Evolutionary conservation across 495 filamentous ascomycete species (phyloP), one percentile per base, ranked within the genome.

Genomic region (Neurospora sp.): DNA sequence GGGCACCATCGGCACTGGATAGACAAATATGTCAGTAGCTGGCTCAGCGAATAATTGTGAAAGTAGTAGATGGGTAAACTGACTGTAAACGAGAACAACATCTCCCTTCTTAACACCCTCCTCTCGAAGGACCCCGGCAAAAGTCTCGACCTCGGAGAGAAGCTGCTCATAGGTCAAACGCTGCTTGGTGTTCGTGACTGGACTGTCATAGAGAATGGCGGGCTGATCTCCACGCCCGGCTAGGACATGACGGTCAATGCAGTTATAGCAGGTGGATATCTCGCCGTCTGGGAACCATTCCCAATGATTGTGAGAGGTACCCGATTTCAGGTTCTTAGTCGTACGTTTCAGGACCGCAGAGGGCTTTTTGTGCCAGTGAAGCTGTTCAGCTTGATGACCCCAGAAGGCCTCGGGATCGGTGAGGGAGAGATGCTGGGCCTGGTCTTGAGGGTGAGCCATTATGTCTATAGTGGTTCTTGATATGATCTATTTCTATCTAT

Each of bases 51-150:
- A 48, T 27, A 42, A 46, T 23, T 16, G 10, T 70, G n/a, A 66
- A 72, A 74, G 35, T 23, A 5, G 8, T 44, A 27, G 37, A 23
- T 4, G 46, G 12, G 10, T 12, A 59, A 39, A 80, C 88, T 75
- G 84, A 95, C 93, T 98, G 81, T 97, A 97, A 70, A 97, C 89
- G 69, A 97, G 84, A n/a, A 98, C 93, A 5, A 95, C 90, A 85
- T 97, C 94, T 0, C 94, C 94, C 81, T 89, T 93, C 77, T 85
- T 88, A 9, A 97, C 91, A 0, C 94, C 94, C 77, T 96, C 90
- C 81, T 95, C 92, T 73, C 90, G 83, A 72, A 98, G 81, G 0
- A 96, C 94, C 10, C 90, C 94, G 0, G 94, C 94, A 72, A 96
- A 87, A 16, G 88, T 87, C 80, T 95, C 92, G 5, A 97, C 92